A percentile compares a stretch with the other conserved stretches of the same genome.
phyloP scores from a whole-genome alignment of 176 grass and related monocot species.

The Tuctoria greenei region DNA sequence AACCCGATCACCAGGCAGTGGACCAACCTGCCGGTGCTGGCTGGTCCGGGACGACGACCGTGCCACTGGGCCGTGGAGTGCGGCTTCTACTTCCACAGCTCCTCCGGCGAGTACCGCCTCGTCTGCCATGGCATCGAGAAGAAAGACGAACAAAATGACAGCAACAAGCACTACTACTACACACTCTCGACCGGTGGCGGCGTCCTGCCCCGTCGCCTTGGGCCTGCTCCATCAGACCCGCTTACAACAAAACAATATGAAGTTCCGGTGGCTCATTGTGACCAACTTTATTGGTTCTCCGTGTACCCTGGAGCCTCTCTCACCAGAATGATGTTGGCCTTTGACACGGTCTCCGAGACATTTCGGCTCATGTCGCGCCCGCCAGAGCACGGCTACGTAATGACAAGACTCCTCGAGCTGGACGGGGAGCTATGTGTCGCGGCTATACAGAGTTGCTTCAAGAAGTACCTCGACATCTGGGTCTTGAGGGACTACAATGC shows the following conservation, averaged over 20 bases:
- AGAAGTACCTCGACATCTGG: background rate
- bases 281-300: background rate
- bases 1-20: constrained; percentile 1
- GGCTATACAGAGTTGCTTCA: background rate
- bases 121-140: background rate
- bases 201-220: background rate
- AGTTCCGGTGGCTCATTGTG: background rate
- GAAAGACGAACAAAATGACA: too few species aligned
- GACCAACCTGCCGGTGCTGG: constrained; percentile 2
- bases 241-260: background rate
- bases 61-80: background rate
- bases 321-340: too few species aligned
- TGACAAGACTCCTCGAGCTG: background rate
- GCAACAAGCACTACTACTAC: background rate
- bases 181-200: background rate
- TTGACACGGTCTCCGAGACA: too few species aligned
- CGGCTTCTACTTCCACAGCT: background rate
- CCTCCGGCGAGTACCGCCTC: constrained; percentile 16
- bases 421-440: background rate
- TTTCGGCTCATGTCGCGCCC: too few species aligned
- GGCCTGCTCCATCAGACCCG: background rate
- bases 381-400: too few species aligned
- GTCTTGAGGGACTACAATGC: background rate
- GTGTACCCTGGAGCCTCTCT: background rate
- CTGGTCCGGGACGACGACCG: background rate